Evolutionary conservation across 345 rosid species (phyloP).

Genomic region (Mangifera indica): DNA sequence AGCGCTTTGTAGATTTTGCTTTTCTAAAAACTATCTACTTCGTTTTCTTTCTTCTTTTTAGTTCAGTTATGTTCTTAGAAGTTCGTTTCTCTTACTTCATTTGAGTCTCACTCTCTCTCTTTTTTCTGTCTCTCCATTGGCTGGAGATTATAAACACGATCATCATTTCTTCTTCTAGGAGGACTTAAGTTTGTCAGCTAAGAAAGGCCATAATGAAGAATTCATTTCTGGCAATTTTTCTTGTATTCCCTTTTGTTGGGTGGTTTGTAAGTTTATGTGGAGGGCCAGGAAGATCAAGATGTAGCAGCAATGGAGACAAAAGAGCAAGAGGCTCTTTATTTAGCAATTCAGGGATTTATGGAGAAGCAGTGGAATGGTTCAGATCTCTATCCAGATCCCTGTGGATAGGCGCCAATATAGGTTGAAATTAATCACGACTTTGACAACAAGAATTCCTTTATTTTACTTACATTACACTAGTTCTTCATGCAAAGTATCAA

Average conservation of each 20-base stretch:
- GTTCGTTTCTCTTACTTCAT: not conserved
- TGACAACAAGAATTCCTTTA: not conserved
- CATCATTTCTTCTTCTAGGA: not conserved
- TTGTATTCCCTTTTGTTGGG: not conserved
- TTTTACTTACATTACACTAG: not conserved
- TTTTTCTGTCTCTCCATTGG: not conserved
- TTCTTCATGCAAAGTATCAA: not conserved
- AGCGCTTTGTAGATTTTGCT: not conserved
- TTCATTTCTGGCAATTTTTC: not conserved
- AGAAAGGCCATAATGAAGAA: not conserved
- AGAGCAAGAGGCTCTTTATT: constrained; percentile 35
- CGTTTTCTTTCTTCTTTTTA: not conserved
- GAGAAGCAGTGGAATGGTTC: constrained; percentile 45
- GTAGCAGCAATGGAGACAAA: constrained; percentile 30
- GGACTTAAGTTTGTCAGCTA: not conserved
- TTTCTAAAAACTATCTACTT: not conserved
- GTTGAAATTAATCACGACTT: not conserved
- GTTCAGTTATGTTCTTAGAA: not conserved
- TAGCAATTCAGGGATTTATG: constrained; percentile 40
- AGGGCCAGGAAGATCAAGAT: not conserved
- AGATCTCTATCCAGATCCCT: constrained; percentile 47
- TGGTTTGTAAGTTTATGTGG: not conserved
- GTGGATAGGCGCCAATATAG: constrained; percentile 42
- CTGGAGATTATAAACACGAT: not conserved
- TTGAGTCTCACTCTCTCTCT: not conserved